These are phyloP conservation scores for Corylus heterophylla DNA, from an alignment of 306 rosid species.

Conservation along the genomic window DNA sequence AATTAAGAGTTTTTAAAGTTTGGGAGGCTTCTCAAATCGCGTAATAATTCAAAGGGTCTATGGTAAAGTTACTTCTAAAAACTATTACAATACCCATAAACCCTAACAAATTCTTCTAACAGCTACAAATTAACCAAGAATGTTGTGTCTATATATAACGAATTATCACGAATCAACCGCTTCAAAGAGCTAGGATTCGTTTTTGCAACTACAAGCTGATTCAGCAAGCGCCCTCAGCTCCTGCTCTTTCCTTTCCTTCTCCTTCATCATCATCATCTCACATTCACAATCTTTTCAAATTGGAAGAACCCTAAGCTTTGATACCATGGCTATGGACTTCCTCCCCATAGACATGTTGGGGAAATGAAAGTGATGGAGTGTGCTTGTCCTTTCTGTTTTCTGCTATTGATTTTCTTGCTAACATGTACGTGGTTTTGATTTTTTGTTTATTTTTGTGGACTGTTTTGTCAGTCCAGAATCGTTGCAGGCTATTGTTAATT, in stretches of 20 bases:
- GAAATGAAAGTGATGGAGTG: background rate
- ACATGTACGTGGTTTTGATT: background rate
- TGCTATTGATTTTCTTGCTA: background rate
- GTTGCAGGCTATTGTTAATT: background rate
- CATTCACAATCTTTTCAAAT: too few species aligned
- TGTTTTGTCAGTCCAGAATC: background rate
- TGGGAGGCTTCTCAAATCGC: too few species aligned
- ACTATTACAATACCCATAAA: too few species aligned
- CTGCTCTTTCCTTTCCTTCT: slow-evolving; percentile 80
- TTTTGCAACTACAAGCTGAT: background rate
- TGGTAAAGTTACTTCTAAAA: too few species aligned
- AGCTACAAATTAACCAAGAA: too few species aligned
- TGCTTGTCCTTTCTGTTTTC: background rate
- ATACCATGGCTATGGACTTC: too few species aligned
- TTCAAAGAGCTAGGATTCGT: background rate
- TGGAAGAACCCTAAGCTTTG: too few species aligned
- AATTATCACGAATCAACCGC: background rate
- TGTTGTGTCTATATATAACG: too few species aligned
- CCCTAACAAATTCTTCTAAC: too few species aligned
- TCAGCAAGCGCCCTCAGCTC: slow-evolving; percentile 81
- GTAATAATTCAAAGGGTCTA: too few species aligned
- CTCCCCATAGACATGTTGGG: background rate
- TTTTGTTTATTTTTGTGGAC: background rate
- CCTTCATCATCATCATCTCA: slow-evolving; percentile 80
- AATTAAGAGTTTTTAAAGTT: too few species aligned